Percentiles rank a stretch among this genome's conserved stretches.
Conservation (phyloP, 768 basidiomycete genomes). For the Tylopilus subfusipes region DNA sequence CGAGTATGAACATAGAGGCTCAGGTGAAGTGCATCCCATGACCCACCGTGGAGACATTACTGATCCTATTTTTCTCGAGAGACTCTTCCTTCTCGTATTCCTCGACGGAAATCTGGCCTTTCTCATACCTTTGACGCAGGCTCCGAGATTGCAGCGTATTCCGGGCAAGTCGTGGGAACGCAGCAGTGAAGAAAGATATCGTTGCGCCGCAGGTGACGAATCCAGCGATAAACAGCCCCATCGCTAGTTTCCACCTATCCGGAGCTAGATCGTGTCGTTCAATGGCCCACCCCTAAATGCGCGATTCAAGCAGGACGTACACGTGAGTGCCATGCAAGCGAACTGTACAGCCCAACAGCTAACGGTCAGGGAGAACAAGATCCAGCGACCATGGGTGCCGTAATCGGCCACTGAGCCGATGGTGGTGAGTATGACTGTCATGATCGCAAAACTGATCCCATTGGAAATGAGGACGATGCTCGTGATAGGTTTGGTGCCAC, state of each 20-base stretch:
- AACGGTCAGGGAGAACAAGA: slow-evolving; percentile 65
- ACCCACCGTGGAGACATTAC: slow-evolving; percentile 76
- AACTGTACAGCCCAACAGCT: slow-evolving; percentile 82
- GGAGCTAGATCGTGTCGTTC: slow-evolving; percentile 42
- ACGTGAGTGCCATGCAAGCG: slow-evolving; percentile 67
- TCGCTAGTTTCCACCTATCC: slow-evolving; percentile 67
- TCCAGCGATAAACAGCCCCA: slow-evolving; percentile 76
- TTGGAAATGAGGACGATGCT: slow-evolving; percentile 77
- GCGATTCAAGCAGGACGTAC: slow-evolving; percentile 36
- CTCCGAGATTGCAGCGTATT: slow-evolving; percentile 64
- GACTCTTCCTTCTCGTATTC: too few species aligned
- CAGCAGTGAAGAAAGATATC: slow-evolving; percentile 74
- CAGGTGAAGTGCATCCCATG: not conserved
- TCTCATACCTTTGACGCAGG: slow-evolving; percentile 53
- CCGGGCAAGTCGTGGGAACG: slow-evolving; percentile 77
- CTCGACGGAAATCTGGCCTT: slow-evolving; percentile 54
- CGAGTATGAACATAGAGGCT: not conserved
- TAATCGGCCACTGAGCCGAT: slow-evolving; percentile 47
- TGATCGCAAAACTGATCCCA: slow-evolving; percentile 75
- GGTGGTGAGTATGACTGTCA: slow-evolving; percentile 80
- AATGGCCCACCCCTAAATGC: not conserved
- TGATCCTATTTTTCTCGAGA: too few species aligned
- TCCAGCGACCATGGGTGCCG: slow-evolving; percentile 65
- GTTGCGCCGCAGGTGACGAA: slow-evolving; percentile 80
- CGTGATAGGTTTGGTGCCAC: slow-evolving; percentile 70